Percentiles rank a stretch among this genome's conserved stretches.
Conservation (phyloP, 164 flowering plant species). For the Macadamia tetraphylla region DNA sequence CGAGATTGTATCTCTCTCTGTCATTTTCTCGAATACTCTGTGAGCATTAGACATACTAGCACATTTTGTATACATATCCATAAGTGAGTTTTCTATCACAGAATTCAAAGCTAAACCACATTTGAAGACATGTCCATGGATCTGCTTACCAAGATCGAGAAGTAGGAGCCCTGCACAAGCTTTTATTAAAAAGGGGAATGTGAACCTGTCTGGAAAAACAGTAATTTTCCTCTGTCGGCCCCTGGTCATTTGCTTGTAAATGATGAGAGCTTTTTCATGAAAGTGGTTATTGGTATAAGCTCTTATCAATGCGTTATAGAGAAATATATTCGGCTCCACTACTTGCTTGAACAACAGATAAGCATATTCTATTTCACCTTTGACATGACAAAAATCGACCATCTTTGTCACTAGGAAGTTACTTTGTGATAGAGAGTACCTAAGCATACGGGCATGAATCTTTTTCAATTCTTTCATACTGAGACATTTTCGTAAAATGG, state of each 20-base stretch:
- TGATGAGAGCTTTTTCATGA: slow-evolving; percentile 11
- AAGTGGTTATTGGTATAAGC: slow-evolving; percentile 37
- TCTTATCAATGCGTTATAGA: slow-evolving; percentile 61
- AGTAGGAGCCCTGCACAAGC: slow-evolving; percentile 40
- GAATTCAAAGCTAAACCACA: slow-evolving; percentile 30
- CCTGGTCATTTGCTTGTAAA: slow-evolving; percentile 44
- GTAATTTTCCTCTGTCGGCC: slow-evolving; percentile 10
- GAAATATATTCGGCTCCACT: slow-evolving; percentile 49
- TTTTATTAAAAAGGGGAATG: slow-evolving; percentile 60
- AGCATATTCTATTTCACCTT: slow-evolving; percentile 38
- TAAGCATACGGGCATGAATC: slow-evolving; percentile 51
- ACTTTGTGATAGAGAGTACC: slow-evolving; percentile 51
- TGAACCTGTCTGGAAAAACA: slow-evolving; percentile 49
- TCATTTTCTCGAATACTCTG: slow-evolving; percentile 57
- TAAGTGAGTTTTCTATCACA: slow-evolving; percentile 41
- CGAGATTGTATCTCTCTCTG: slow-evolving; percentile 51
- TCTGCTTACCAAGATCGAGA: slow-evolving; percentile 41
- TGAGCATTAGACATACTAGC: slow-evolving; percentile 37
- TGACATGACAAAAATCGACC: slow-evolving; percentile 43
- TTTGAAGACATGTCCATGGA: slow-evolving; percentile 59
- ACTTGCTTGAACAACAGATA: slow-evolving; percentile 42
- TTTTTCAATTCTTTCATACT: slow-evolving; percentile 36
- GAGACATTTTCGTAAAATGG: slow-evolving; percentile 38
- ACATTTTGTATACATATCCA: slow-evolving; percentile 65
- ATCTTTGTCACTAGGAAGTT: slow-evolving; percentile 66